These are phyloP conservation scores for Taphrina flavorubra DNA, from an alignment of 1,139 yeast species.

Conservation along the genomic window DNA sequence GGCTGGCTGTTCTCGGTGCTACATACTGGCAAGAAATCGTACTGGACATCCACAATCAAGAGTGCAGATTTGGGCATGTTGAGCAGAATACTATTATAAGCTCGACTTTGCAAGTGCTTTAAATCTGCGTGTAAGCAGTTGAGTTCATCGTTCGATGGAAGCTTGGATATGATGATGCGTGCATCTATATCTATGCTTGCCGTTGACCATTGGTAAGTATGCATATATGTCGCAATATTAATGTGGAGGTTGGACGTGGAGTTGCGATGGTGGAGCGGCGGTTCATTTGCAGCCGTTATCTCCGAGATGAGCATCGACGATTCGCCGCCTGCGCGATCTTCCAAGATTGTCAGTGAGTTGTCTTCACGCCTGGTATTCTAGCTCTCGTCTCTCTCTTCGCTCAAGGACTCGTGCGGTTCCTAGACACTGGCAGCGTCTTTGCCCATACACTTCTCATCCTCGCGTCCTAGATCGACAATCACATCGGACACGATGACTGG, in stretches of 20 bases:
- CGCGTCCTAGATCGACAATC: too few relatives aligned
- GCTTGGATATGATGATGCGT: not conserved
- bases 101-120: too few relatives aligned
- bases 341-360: not conserved
- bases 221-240: not conserved
- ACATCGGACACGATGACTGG: conserved; percentile 58
- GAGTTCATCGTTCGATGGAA: not conserved
- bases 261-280: not conserved
- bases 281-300: not conserved
- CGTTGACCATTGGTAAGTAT: not conserved
- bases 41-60: conserved; percentile 31
- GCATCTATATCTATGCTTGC: not conserved
- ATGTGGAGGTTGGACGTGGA: not conserved
- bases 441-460: too few relatives aligned
- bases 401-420: too few relatives aligned
- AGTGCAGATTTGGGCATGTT: conserved; percentile 10
- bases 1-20: too few relatives aligned
- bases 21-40: conserved; percentile 21
- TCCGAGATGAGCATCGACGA: not conserved
- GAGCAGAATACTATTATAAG: too few relatives aligned
- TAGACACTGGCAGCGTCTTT: too few relatives aligned
- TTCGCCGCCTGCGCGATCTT: too few relatives aligned
- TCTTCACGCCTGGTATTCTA: not conserved
- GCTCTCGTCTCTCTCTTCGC: not conserved
- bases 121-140: too few relatives aligned